phyloP scores from a whole-genome alignment of 768 basidiomycete genomes.

The Kwoniella sp. region DNA sequence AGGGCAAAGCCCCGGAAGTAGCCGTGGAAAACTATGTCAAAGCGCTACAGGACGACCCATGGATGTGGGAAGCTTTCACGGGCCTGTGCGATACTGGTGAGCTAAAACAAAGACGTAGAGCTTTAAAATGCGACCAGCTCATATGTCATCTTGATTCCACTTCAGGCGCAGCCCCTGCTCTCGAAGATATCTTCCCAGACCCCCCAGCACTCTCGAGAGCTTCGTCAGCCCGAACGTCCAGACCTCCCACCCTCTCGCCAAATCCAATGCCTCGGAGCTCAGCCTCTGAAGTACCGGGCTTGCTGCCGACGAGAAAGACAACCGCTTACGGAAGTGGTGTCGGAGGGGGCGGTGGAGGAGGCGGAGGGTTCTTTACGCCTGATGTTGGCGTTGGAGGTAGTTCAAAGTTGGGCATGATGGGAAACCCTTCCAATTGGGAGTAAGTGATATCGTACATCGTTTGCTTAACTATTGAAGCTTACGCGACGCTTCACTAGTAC shows the following conservation, averaged over 20 bases:
- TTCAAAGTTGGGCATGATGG: constrained; percentile 34
- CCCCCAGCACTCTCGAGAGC: constrained; percentile 28
- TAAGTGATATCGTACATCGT: constrained; percentile 13
- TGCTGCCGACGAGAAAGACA: constrained; percentile 29
- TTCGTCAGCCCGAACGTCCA: constrained; percentile 22
- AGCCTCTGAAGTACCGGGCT: constrained; percentile 41
- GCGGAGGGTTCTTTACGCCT: constrained; percentile 42
- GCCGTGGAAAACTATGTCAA: constrained; percentile 41
- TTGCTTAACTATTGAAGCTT: not conserved
- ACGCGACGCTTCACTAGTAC: constrained; percentile 20
- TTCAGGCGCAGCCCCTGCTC: constrained; percentile 32
- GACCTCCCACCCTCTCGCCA: constrained; percentile 39
- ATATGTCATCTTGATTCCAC: too few species aligned
- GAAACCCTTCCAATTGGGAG: constrained; percentile 31
- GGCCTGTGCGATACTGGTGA: constrained; percentile 54
- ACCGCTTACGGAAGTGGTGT: not conserved
- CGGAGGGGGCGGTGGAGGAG: not conserved
- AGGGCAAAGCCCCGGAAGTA: constrained; percentile 38
- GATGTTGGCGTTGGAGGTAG: constrained; percentile 29
- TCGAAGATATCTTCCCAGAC: constrained; percentile 41
- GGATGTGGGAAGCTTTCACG: constrained; percentile 55
- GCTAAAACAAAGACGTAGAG: not conserved
- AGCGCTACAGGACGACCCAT: constrained; percentile 47
- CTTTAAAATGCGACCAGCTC: too few species aligned
- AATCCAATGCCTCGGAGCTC: constrained; percentile 50